Evolutionary conservation across 768 basidiomycete species (phyloP).

Genomic region (Panellus pusillus): DNA sequence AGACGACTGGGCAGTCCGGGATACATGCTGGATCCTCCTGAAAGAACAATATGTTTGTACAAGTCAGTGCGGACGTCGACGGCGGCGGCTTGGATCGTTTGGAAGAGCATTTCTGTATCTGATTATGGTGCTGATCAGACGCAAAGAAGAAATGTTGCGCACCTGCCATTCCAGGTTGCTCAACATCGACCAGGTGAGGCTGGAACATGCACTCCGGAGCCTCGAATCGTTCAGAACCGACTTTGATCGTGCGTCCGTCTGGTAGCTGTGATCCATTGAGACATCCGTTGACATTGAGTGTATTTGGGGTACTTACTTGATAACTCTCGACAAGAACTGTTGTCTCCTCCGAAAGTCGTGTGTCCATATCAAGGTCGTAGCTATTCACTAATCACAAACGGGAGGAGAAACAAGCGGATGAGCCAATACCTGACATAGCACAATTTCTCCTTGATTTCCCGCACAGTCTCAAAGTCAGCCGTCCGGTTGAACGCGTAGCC

Average conservation of each 20-base stretch:
- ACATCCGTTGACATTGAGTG: not conserved
- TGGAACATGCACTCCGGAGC: slow-evolving; percentile 99
- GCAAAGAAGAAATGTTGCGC: slow-evolving; percentile 21
- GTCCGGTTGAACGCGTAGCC: slow-evolving; percentile 99
- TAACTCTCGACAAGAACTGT: slow-evolving; percentile 96
- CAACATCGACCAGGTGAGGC: slow-evolving; percentile 94
- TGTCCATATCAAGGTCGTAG: slow-evolving; percentile 96
- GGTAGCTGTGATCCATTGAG: slow-evolving; percentile 59
- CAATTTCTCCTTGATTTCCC: slow-evolving; percentile 98
- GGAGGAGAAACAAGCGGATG: not conserved
- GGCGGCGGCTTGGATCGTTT: slow-evolving; percentile 89
- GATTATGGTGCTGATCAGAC: not conserved
- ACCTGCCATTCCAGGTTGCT: slow-evolving; percentile 96
- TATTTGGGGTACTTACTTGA: slow-evolving; percentile 54
- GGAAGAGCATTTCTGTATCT: slow-evolving; percentile 86
- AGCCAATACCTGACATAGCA: slow-evolving; percentile 88
- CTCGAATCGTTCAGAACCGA: slow-evolving; percentile 97
- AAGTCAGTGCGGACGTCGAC: slow-evolving; percentile 88
- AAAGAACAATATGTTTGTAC: slow-evolving; percentile 97
- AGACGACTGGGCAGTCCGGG: slow-evolving; percentile 94
- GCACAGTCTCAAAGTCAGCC: slow-evolving; percentile 98
- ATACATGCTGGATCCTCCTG: slow-evolving; percentile 98
- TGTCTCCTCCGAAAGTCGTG: slow-evolving; percentile 91
- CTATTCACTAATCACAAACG: slow-evolving; percentile 37
- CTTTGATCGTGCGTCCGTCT: slow-evolving; percentile 95